Conservation (phyloP, 257 asterid genomes). For the Solanum raphanifolium region DNA sequence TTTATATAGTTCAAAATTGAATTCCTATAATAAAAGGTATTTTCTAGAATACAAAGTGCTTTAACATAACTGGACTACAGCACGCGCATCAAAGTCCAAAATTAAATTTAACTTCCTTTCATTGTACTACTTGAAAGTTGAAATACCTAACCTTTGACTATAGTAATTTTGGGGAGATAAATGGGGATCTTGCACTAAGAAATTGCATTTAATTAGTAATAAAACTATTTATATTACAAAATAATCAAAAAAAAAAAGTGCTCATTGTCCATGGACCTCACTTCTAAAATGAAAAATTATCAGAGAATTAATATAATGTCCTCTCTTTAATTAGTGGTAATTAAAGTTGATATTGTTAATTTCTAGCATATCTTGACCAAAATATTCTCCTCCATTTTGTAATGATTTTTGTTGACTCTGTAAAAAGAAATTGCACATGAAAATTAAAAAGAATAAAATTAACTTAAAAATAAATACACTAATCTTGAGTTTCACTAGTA, state of each 20-base stretch:
- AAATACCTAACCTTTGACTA: conserved; percentile 1
- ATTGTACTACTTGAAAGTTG: background rate
- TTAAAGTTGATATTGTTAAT: background rate
- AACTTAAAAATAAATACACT: background rate
- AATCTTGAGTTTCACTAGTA: background rate
- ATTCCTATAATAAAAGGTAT: background rate
- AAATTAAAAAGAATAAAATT: background rate
- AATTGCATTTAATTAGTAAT: background rate
- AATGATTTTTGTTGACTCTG: background rate
- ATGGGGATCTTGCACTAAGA: background rate
- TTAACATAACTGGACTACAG: background rate
- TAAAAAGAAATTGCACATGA: background rate
- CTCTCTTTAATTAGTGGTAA: background rate
- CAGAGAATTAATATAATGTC: background rate
- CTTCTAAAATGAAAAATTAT: background rate
- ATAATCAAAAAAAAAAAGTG: background rate
- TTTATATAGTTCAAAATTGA: background rate
- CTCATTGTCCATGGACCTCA: background rate
- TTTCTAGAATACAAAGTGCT: background rate
- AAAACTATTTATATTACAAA: background rate
- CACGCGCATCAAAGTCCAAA: background rate
- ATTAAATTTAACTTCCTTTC: background rate
- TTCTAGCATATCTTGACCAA: background rate
- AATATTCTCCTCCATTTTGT: background rate
- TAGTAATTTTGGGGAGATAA: conserved; percentile 1